These are phyloP conservation scores for Clonostachys byssicola DNA, from an alignment of 2,329 filamentous ascomycete species.

Conservation along the genomic window DNA sequence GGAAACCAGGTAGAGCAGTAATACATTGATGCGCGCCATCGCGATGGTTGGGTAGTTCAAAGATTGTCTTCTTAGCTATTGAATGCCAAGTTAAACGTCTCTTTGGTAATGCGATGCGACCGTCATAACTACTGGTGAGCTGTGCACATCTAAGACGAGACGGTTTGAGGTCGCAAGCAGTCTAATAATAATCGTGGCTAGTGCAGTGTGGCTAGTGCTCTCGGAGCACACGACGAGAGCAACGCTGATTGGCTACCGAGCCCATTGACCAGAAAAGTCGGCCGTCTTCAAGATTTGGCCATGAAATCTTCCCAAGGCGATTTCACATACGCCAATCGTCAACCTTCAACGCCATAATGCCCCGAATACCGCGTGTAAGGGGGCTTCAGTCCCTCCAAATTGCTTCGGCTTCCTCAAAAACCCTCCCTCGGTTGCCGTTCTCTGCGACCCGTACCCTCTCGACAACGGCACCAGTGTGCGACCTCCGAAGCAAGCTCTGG, in stretches of 20 bases:
- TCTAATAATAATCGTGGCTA: not conserved
- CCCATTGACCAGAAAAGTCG: too few relatives aligned
- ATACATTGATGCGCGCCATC: constrained; percentile 34
- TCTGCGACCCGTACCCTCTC: constrained; percentile 21
- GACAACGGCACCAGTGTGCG: constrained; percentile 22
- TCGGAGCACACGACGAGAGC: too few relatives aligned
- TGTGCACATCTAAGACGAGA: not conserved
- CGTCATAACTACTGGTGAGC: too few relatives aligned
- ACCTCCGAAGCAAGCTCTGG: constrained; percentile 31
- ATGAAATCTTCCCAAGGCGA: too few relatives aligned
- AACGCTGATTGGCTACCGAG: too few relatives aligned
- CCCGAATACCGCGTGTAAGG: constrained; percentile 33
- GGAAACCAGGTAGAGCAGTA: constrained; percentile 28
- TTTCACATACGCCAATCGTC: too few relatives aligned
- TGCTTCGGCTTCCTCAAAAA: constrained; percentile 12
- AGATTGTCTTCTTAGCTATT: not conserved
- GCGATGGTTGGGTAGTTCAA: constrained; percentile 1
- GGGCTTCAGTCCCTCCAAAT: constrained; percentile 22
- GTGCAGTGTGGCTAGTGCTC: not conserved
- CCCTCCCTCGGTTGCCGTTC: constrained; percentile 16
- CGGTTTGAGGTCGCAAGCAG: not conserved
- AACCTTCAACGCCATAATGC: constrained; percentile 18
- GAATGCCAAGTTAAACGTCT: not conserved
- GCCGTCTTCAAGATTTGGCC: too few relatives aligned
- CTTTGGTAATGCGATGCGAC: not conserved